phyloP scores from a whole-genome alignment of 139 green algal genomes.

The Limnomonas spitsbergensis region DNA sequence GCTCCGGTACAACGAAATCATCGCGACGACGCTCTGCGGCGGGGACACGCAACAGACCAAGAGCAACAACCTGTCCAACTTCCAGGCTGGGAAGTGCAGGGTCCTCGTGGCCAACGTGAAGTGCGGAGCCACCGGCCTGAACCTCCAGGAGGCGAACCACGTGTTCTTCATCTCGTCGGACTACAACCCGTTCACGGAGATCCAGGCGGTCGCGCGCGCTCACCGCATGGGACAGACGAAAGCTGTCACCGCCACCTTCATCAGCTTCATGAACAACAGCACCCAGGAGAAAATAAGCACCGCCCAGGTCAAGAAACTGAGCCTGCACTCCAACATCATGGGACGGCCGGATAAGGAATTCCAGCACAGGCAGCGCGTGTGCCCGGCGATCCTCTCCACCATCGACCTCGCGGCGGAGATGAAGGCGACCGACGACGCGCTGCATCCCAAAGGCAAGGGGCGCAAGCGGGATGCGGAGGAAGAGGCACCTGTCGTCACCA shows the following conservation, averaged over 20 bases:
- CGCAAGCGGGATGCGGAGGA: too few species aligned
- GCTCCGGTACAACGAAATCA: background rate
- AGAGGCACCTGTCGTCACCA: too few species aligned
- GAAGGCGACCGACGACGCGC: too few species aligned
- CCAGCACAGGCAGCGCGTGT: too few species aligned
- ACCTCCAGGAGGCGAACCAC: background rate
- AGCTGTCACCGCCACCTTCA: background rate
- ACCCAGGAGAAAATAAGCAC: too few species aligned
- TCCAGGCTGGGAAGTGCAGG: background rate
- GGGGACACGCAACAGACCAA: background rate
- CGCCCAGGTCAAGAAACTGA: too few species aligned
- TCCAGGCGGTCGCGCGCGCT: background rate
- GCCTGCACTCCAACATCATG: too few species aligned
- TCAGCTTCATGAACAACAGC: background rate
- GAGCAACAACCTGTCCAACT: background rate
- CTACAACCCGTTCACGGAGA: conserved; percentile 4
- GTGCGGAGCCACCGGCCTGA: background rate
- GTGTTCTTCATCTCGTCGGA: background rate
- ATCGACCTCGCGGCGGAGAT: too few species aligned
- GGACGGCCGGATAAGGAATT: too few species aligned
- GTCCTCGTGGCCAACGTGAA: background rate
- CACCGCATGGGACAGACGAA: conserved; percentile 1
- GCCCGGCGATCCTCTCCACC: too few species aligned
- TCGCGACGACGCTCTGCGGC: background rate
- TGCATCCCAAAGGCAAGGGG: too few species aligned